A percentile compares a stretch with the other conserved stretches of the same genome.
These are phyloP conservation scores for Epichloe gansuensis DNA, from an alignment of 2,329 filamentous ascomycete species.

Conservation along the genomic window DNA sequence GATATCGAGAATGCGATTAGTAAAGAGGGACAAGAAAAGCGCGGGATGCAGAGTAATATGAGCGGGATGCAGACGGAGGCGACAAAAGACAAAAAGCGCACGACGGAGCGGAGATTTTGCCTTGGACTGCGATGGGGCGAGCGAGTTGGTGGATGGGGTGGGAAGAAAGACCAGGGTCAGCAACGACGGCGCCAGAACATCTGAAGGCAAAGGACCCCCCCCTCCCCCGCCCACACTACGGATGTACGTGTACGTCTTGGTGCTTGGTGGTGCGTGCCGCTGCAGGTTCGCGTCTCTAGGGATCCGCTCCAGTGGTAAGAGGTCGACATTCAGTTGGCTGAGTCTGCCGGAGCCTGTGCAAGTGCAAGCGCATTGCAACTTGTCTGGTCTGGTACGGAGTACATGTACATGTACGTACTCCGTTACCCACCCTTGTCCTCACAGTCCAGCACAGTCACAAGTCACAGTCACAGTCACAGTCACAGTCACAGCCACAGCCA, in stretches of 20 bases:
- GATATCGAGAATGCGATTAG: not conserved
- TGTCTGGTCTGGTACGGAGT: not conserved
- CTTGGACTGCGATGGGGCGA: slow-evolving; percentile 1
- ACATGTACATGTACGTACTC: not conserved
- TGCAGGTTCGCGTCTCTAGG: not conserved
- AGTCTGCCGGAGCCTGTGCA: not conserved
- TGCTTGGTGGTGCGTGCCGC: not conserved
- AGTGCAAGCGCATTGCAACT: not conserved
- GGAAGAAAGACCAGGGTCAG: not conserved
- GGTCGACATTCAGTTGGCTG: not conserved
- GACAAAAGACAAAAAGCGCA: not conserved
- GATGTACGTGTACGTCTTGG: no score
- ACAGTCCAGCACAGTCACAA: not conserved
- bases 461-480: no score
- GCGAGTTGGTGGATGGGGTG: not conserved
- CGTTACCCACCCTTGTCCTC: not conserved
- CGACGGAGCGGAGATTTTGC: not conserved
- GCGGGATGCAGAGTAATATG: not conserved
- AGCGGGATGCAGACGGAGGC: slow-evolving; percentile 1
- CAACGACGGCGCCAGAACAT: not conserved
- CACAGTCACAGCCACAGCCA: no score
- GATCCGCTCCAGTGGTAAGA: not conserved
- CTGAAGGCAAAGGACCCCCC: no score
- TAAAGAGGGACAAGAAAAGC: not conserved
- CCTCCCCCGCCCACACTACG: no score